These are phyloP conservation scores for Trametopsis cervina DNA, from an alignment of 768 basidiomycete genomes.

Conservation along the genomic window DNA sequence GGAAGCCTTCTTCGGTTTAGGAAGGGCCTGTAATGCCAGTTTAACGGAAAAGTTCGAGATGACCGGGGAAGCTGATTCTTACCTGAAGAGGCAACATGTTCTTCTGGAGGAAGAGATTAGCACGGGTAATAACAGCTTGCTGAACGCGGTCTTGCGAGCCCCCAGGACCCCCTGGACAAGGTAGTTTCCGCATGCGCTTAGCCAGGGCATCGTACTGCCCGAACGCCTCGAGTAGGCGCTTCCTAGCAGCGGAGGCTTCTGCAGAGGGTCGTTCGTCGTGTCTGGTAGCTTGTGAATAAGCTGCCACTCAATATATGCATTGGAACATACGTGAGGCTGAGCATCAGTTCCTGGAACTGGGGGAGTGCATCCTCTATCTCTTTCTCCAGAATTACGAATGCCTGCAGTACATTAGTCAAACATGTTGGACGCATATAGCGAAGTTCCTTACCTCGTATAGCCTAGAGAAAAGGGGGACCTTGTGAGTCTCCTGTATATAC, in stretches of 20 bases:
- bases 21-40: slow-evolving; percentile 34
- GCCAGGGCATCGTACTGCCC: slow-evolving; percentile 84
- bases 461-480: slow-evolving; percentile 54
- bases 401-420: slow-evolving; percentile 38
- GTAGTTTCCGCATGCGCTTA: slow-evolving; percentile 75
- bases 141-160: slow-evolving; percentile 84
- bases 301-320: slow-evolving; percentile 22
- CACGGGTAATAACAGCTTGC: slow-evolving; percentile 67
- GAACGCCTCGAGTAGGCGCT: slow-evolving; percentile 79
- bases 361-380: slow-evolving; percentile 89
- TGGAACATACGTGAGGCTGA: slow-evolving; percentile 50
- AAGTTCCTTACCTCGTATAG: slow-evolving; percentile 58
- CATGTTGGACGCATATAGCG: slow-evolving; percentile 4
- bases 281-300: slow-evolving; percentile 15
- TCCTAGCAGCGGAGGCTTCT: slow-evolving; percentile 66
- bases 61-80: slow-evolving; percentile 11
- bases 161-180: slow-evolving; percentile 50
- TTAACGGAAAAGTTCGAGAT: neutral
- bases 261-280: slow-evolving; percentile 49
- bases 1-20: slow-evolving; percentile 37
- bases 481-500: slow-evolving; percentile 56
- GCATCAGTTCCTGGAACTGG: slow-evolving; percentile 80
- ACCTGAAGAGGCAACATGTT: slow-evolving; percentile 88
- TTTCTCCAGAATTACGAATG: slow-evolving; percentile 67
- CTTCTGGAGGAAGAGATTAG: slow-evolving; percentile 77